Conservation (phyloP, 805 yeast species). For the Cyberlindnera xishuangbannaensis region DNA sequence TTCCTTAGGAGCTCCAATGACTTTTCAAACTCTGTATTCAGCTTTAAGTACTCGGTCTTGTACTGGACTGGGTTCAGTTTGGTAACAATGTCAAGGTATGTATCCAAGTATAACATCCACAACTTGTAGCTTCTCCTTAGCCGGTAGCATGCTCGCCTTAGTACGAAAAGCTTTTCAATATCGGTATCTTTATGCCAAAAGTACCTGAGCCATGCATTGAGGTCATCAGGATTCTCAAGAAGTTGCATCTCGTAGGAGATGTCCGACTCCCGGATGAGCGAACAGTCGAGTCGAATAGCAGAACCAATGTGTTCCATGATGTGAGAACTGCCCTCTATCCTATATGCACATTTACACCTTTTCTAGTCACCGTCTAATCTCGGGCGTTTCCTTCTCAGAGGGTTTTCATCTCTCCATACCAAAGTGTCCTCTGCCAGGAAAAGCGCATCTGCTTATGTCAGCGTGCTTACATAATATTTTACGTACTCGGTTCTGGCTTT, state of each 20-base stretch:
- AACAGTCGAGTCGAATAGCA: conserved; percentile 2
- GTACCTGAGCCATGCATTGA: conserved; percentile 35
- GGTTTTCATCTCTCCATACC: no score
- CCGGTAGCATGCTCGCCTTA: conserved; percentile 44
- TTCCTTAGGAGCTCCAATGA: conserved; percentile 38
- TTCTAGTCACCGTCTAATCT: no score
- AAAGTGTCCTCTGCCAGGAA: no score
- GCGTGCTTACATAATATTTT: no score
- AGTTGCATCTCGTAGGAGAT: conserved; percentile 43
- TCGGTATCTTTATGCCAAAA: conserved; percentile 28
- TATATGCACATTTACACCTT: no score
- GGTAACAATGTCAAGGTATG: conserved; percentile 30
- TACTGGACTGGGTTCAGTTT: conserved; percentile 26
- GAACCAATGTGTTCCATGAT: no score
- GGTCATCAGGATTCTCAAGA: conserved; percentile 29
- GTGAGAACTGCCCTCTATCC: no score
- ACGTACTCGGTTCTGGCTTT: no score
- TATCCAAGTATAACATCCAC: conserved; percentile 47
- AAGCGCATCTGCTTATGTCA: no score
- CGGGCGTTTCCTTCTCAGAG: no score
- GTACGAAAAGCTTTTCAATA: conserved; percentile 35
- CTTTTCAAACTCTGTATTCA: conserved; percentile 41
- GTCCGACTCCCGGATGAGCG: conserved; percentile 23
- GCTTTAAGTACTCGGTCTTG: conserved; percentile 28
- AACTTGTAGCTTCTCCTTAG: conserved; percentile 44